Evolutionary conservation across 1,284 basidiomycete genomes (phyloP).

Genomic region (Cryptococcus sp.): DNA sequence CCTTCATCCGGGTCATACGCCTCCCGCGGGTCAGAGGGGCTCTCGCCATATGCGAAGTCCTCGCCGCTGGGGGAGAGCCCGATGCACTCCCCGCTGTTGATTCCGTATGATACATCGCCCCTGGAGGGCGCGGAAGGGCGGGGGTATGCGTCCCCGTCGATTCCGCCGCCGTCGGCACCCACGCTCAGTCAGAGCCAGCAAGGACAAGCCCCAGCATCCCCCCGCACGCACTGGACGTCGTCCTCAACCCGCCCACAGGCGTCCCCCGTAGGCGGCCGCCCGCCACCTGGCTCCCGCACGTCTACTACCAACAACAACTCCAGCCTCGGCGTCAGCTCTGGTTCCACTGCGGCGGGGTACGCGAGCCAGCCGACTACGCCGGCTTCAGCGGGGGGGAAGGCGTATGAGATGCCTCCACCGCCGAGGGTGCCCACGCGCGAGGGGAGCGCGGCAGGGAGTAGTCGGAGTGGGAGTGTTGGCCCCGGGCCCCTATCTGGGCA

Average conservation of each 20-base stretch:
- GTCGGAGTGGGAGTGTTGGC: not conserved
- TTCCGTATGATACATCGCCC: slow-evolving; percentile 26
- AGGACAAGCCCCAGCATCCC: not conserved
- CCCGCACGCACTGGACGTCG: slow-evolving; percentile 1
- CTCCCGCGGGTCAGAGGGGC: slow-evolving; percentile 31
- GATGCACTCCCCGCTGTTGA: slow-evolving; percentile 28
- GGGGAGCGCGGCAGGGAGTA: not conserved
- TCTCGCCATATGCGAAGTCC: slow-evolving; percentile 30
- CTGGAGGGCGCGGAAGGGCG: no score
- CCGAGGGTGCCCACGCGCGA: slow-evolving; percentile 9
- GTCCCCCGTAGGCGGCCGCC: slow-evolving; percentile 17
- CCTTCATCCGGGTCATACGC: slow-evolving; percentile 29
- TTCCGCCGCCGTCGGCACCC: slow-evolving; percentile 7
- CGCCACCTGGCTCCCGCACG: slow-evolving; percentile 10
- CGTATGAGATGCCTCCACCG: slow-evolving; percentile 24
- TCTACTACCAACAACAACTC: slow-evolving; percentile 3
- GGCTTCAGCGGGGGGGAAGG: slow-evolving; percentile 7
- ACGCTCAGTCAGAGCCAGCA: slow-evolving; percentile 5
- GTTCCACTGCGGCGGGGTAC: no score
- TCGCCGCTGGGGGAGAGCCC: slow-evolving; percentile 21
- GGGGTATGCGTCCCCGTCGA: slow-evolving; percentile 9
- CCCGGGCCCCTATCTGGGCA: no score
- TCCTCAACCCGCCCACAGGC: slow-evolving; percentile 13
- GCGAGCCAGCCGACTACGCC: slow-evolving; percentile 40
- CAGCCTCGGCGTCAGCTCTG: no score